These are phyloP conservation scores for Spatholobus suberectus DNA, from an alignment of 306 rosid genomes.

Conservation along the genomic window DNA sequence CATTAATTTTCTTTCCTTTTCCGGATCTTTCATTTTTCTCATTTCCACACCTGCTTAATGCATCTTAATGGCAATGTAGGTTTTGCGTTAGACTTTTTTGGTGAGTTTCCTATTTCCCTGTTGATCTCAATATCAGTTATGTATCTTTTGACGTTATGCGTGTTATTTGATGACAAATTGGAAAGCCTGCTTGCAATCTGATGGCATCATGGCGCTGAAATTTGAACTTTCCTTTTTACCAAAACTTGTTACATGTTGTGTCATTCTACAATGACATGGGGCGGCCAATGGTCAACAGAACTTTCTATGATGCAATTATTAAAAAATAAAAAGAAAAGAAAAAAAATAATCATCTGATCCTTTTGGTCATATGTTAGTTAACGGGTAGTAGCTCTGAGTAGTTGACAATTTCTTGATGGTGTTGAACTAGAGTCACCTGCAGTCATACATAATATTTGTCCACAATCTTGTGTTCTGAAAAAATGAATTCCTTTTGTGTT, in stretches of 20 bases:
- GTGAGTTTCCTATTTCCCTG: background rate
- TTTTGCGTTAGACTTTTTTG: background rate
- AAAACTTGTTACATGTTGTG: background rate
- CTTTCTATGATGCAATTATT: background rate
- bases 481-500: background rate
- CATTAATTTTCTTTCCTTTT: background rate
- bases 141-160: background rate
- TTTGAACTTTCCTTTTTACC: background rate
- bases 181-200: background rate
- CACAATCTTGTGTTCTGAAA: constrained; percentile 14
- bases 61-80: background rate
- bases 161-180: background rate
- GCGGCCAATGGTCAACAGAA: background rate
- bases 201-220: background rate
- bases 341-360: background rate
- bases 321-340: background rate
- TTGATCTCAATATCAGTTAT: background rate
- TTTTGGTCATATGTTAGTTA: background rate
- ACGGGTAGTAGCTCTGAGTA: background rate
- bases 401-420: background rate
- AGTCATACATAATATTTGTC: background rate
- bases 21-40: background rate
- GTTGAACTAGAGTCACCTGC: too few species aligned
- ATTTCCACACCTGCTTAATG: background rate
- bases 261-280: background rate